Evolutionary conservation across 768 basidiomycete genomes (phyloP).

Genomic region (Vararia minispora): DNA sequence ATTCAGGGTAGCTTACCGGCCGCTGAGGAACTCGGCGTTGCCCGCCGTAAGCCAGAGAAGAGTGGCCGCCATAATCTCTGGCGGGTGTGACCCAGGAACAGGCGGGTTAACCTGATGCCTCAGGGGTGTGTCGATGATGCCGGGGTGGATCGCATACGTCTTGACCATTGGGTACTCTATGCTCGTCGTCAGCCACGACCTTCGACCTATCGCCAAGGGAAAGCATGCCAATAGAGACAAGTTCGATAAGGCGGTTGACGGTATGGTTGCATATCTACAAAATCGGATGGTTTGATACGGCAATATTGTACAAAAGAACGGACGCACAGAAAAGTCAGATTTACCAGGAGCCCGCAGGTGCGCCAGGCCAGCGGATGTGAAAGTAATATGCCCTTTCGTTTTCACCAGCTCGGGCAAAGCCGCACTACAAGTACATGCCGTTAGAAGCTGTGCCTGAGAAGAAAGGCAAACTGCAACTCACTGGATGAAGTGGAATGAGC

Average conservation of each 20-base stretch:
- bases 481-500: no score
- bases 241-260: constrained; percentile 2
- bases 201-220: not conserved
- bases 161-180: constrained; percentile 4
- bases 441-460: no score
- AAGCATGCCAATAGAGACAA: constrained; percentile 1
- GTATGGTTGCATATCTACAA: constrained; percentile 2
- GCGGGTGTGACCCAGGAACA: not conserved
- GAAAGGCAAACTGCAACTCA: no score
- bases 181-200: not conserved
- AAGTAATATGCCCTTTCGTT: constrained; percentile 5
- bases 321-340: not conserved
- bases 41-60: constrained; percentile 7
- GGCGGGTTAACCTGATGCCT: no score
- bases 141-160: constrained; percentile 3
- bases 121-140: not conserved
- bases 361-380: not conserved
- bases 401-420: constrained; percentile 1
- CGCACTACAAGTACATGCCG: no score
- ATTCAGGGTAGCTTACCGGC: no score
- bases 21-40: constrained; percentile 7
- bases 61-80: no score
- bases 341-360: constrained; percentile 1
- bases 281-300: no score
- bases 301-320: no score